Conservation (phyloP, 805 yeast genomes). For the Candida tibetensis region DNA sequence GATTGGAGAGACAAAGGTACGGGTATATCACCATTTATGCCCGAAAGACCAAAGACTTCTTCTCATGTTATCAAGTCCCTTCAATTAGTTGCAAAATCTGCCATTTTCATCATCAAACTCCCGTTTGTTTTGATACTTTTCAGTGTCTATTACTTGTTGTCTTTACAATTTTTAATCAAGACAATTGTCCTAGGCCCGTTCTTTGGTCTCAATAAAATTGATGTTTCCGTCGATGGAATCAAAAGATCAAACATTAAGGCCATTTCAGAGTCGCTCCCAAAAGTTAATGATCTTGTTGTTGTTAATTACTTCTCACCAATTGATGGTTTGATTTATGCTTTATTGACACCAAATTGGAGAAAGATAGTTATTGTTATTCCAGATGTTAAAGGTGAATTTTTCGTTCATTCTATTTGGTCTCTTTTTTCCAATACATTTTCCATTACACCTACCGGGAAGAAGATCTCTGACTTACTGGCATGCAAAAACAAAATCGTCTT, state of each 20-base stretch:
- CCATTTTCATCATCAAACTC: conserved; percentile 23
- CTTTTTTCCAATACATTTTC: conserved; percentile 26
- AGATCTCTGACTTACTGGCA: conserved; percentile 19
- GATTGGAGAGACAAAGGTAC: conserved; percentile 87
- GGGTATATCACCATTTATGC: conserved; percentile 89
- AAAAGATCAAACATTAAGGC: conserved; percentile 39
- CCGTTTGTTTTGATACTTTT: conserved; percentile 24
- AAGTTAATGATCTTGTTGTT: conserved; percentile 48
- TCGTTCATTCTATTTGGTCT: conserved; percentile 22
- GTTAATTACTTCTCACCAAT: conserved; percentile 59
- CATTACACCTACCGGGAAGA: conserved; percentile 7
- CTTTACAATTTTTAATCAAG: conserved; percentile 14
- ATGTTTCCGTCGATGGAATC: conserved; percentile 49
- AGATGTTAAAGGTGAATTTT: conserved; percentile 29
- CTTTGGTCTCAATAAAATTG: conserved; percentile 36
- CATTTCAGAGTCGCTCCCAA: conserved; percentile 34
- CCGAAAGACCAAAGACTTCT: conserved; percentile 21
- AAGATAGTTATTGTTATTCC: conserved; percentile 40
- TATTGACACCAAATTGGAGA: conserved; percentile 21
- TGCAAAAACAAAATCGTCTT: conserved; percentile 46
- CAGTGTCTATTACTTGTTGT: conserved; percentile 25
- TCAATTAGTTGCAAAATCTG: conserved; percentile 10
- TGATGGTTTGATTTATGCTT: conserved; percentile 41
- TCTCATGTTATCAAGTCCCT: conserved; percentile 21
- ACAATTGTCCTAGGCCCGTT: conserved; percentile 21